These are phyloP conservation scores for Silene vulgaris DNA, from an alignment of 179 eudicot species.

Conservation along the genomic window DNA sequence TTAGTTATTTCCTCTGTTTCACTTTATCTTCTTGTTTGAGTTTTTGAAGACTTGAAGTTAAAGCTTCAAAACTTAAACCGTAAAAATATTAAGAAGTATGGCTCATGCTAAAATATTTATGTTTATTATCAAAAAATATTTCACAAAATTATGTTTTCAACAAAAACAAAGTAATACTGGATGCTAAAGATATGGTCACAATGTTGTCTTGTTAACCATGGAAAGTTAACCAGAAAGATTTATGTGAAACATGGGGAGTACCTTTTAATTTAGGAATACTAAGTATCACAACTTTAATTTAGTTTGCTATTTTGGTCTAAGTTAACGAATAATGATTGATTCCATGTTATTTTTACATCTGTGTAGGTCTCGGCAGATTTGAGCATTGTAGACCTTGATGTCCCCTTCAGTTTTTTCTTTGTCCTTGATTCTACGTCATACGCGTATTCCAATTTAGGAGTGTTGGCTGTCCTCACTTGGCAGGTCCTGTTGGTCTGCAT, in stretches of 20 bases:
- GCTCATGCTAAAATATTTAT: not conserved
- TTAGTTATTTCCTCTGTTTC: not conserved
- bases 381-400: slow-evolving; percentile 75
- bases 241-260: not conserved
- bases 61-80: not conserved
- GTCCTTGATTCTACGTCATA: slow-evolving; percentile 45
- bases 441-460: slow-evolving; percentile 47
- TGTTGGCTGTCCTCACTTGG: slow-evolving; percentile 65
- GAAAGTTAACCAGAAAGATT: no score
- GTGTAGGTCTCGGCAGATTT: slow-evolving; percentile 66
- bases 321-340: not conserved
- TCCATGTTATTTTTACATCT: not conserved
- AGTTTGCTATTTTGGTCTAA: not conserved
- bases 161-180: not conserved
- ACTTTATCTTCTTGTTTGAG: not conserved
- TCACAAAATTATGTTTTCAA: not conserved
- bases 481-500: slow-evolving; percentile 65
- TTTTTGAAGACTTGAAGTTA: no score
- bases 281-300: slow-evolving; percentile 3
- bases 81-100: not conserved
- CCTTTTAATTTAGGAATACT: not conserved
- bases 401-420: slow-evolving; percentile 49
- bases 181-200: not conserved
- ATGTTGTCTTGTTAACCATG: not conserved
- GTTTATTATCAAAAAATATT: no score